Evolutionary conservation across 495 filamentous ascomycete species (phyloP), one percentile per base, ranked within the genome.

Genomic region (Aspergillus hancockii): DNA sequence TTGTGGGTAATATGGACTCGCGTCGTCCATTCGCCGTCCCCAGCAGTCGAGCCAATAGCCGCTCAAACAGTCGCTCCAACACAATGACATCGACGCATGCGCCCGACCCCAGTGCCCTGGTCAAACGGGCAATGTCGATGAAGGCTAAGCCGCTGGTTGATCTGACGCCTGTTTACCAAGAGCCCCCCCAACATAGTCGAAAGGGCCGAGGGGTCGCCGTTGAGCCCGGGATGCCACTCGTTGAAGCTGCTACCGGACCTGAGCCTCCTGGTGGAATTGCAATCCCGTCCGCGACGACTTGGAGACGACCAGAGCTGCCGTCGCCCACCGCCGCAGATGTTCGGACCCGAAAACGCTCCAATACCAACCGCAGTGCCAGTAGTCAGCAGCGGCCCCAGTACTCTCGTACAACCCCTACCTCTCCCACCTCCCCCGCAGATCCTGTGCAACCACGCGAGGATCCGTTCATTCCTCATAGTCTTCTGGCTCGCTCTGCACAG

Each of bases 91-190:
- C 71, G 2, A 57, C 54, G 4, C 68, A 67, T 2, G 62, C 63
- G 4, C 67, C 74, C 0, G 67, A 72, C 45, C n/a, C 57, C 16
- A 58, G 64, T 8, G 52, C 18, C 2, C 49, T 66, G 2, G 49
- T 73, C 41, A 72, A 61, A 19, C 70, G 70, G 8, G 61, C 68
- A 0, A 58, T 64, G 28, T 76, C 77, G 34, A 49, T 71, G 45
- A 71, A 69, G 36, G 75, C 66, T 12, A 87, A 83, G 64, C 88
- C 92, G 1, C 79, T 96, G 0, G 76, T 97, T 13, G 89, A 92
- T 63, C 79, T 94, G 19, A 90, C 85, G 0, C 88, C 91, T 0
- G 75, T 79, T n/a, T 91, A 89, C 67, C 79, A 81, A 46, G 90
- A 91, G 58, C 80, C 90, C 19, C 90, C 88, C 5, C 91, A 95